Evolutionary conservation across 2,329 filamentous ascomycete species (phyloP), one percentile per base, ranked within the genome.

Genomic region (Penicillium sclerotiorum): DNA sequence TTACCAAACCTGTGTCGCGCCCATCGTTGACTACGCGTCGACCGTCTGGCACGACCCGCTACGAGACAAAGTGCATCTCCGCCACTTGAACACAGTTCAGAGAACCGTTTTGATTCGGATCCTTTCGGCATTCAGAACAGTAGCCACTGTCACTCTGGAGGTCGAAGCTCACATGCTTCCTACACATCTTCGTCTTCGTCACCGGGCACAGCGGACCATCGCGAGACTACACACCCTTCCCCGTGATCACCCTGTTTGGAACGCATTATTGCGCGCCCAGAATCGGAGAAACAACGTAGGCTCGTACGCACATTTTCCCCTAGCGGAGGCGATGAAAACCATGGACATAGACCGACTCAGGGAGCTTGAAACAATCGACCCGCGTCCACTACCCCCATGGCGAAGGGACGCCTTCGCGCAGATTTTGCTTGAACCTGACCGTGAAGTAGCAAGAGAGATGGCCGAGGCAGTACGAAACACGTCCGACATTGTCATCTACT

Each of bases 351-450:
- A 49, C 7, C 42, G 55, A 18, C 32, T 61, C 2, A 28, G 50
- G 1, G 47, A 48, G 21, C 37, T 67, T 18, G 63, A 67, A 38
- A 65, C 27, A n/a, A 66, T 65, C 11, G 54, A 63, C 32, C 57
- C 55, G 39, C 40, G 15, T 1, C 58, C 55, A 15, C 43, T 55
- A 15, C 37, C 52, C 44, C 62, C 56, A 11, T 67, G 57, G 62
- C 50, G 53, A 25, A 13, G 22, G 3, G 39, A 57, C 13, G 22
- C 47, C n/a, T 67, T 63, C 48, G n/a, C 42, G 15, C 44, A 62
- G 41, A 62, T 66, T 21, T 51, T 61, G 17, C 57, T 67, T 21
- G 48, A 55, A 38, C 32, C 45, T 17, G 57, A 66, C 45, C 44
- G 55, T 39, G 58, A 63, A 23, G 45, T 25, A 35, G 62, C 57